phyloP scores from a whole-genome alignment of 805 yeast species.

The Pachysolen tannophilus region DNA sequence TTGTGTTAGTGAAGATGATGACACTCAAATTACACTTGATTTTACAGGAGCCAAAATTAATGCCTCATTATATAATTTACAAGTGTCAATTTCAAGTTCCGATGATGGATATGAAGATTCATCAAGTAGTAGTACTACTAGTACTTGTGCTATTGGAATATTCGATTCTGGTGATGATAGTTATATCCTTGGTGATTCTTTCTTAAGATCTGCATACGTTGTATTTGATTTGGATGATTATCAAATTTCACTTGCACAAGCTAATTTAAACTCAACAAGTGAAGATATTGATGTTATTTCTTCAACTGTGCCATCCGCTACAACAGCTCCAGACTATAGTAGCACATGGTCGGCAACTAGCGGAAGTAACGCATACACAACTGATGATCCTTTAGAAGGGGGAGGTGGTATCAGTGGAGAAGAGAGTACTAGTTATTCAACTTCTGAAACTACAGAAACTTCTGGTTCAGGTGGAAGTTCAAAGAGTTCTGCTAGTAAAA shows the following conservation, averaged over 20 bases:
- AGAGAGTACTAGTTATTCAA: no score
- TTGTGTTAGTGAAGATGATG: conserved; percentile 1
- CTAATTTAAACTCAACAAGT: conserved; percentile 16
- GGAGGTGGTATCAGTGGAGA: no score
- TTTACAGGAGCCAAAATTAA: conserved; percentile 7
- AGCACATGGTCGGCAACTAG: no score
- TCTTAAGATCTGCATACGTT: conserved; percentile 51
- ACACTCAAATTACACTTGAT: conserved; percentile 3
- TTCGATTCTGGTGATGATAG: conserved; percentile 16
- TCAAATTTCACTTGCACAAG: conserved; percentile 44
- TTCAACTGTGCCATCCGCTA: conserved; percentile 23
- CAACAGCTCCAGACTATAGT: conserved; percentile 13
- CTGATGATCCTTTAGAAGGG: no score
- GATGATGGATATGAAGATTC: conserved; percentile 8
- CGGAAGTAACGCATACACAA: no score
- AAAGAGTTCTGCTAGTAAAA: no score
- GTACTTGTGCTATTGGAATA: conserved; percentile 38
- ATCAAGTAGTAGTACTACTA: conserved; percentile 4
- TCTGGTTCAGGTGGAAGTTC: no score
- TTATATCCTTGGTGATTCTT: conserved; percentile 51
- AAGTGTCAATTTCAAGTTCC: no score
- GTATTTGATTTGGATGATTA: conserved; percentile 52
- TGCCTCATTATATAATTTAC: conserved; percentile 3
- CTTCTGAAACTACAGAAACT: no score
- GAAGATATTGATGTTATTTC: conserved; percentile 26